Conservation (phyloP, 2,329 filamentous ascomycete species). For the Fusarium stilboides region DNA sequence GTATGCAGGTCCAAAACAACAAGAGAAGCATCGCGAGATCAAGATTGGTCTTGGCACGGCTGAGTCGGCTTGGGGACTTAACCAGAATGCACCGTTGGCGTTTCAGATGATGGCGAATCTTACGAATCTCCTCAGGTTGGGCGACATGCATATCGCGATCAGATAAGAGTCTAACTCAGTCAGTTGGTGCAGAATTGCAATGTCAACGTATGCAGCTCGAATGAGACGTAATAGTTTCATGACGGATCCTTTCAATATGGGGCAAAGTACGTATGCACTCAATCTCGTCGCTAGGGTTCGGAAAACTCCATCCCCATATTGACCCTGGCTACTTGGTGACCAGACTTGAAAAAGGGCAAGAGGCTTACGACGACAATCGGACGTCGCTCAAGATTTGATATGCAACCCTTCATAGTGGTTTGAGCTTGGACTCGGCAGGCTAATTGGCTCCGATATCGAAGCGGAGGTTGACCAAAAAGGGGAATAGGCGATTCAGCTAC, state of each 20-base stretch:
- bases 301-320: constrained; percentile 15
- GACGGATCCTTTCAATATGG: constrained; percentile 26
- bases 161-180: constrained; percentile 14
- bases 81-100: constrained; percentile 1
- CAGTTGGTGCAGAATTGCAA: constrained; percentile 7
- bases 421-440: constrained; percentile 28
- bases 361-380: constrained; percentile 33
- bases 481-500: constrained; percentile 15
- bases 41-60: constrained; percentile 34
- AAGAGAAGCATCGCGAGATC: constrained; percentile 13
- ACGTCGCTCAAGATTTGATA: constrained; percentile 15
- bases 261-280: constrained; percentile 31
- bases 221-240: constrained; percentile 39
- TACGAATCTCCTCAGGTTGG: constrained; percentile 2
- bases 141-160: constrained; percentile 2
- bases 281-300: constrained; percentile 8
- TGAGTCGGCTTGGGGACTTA: constrained; percentile 20
- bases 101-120: constrained; percentile 28
- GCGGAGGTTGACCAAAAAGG: constrained; percentile 29
- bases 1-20: constrained; percentile 14
- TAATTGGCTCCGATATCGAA: constrained; percentile 16
- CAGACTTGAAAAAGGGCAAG: background rate
- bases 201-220: constrained; percentile 23
- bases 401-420: constrained; percentile 21
- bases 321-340: constrained; percentile 15